phyloP scores from a whole-genome alignment of 441 rosid species.

The Omphalea diandra region DNA sequence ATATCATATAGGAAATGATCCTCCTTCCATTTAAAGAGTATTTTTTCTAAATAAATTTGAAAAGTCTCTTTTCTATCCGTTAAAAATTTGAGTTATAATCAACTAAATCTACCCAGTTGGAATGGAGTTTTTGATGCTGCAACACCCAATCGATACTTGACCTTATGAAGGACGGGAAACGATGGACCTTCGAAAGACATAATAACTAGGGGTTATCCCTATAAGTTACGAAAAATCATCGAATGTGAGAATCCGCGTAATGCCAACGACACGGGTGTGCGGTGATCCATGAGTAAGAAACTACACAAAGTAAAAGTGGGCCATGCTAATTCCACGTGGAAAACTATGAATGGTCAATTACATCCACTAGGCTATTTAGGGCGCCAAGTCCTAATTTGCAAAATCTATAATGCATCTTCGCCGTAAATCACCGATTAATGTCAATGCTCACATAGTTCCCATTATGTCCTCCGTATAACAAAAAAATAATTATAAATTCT shows the following conservation, averaged over 20 bases:
- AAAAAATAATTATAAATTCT: too few relatives aligned
- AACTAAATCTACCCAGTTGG: too few relatives aligned
- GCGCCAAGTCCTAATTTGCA: too few relatives aligned
- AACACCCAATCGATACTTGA: neutral
- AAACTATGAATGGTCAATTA: neutral
- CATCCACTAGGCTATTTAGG: neutral
- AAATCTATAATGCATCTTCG: neutral
- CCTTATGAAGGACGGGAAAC: neutral
- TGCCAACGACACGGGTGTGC: neutral
- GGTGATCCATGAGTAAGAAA: neutral
- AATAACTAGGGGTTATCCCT: neutral
- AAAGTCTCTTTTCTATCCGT: too few relatives aligned
- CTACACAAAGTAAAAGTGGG: neutral
- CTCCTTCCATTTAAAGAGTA: too few relatives aligned
- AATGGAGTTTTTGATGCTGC: neutral
- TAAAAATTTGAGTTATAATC: too few relatives aligned
- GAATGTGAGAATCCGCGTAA: neutral
- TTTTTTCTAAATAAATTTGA: too few relatives aligned
- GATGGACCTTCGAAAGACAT: slow-evolving; percentile 2
- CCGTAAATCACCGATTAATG: neutral
- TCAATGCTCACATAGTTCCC: neutral
- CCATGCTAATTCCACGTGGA: slow-evolving; percentile 16
- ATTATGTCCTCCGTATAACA: neutral
- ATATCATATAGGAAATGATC: too few relatives aligned
- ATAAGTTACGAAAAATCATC: neutral